Evolutionary conservation across 2,329 filamentous ascomycete species (phyloP).

Genomic region (Immersiporthe knoxdaviesiana): DNA sequence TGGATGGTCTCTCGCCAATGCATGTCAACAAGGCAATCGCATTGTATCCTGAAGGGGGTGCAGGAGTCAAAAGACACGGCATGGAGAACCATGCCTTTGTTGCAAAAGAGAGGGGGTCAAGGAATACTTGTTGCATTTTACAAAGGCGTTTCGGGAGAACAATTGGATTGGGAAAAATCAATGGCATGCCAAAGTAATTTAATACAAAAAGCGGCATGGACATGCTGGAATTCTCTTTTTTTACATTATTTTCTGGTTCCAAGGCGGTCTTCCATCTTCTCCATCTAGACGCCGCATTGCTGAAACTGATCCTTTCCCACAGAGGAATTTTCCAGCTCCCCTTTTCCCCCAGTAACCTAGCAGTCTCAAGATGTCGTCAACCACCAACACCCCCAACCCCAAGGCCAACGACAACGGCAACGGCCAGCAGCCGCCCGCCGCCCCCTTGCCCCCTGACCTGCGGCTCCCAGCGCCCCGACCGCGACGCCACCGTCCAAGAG

Average conservation of each 20-base stretch:
- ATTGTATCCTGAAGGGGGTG: slow-evolving; percentile 3
- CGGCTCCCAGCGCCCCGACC: not conserved
- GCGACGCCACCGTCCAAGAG: not conserved
- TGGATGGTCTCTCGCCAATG: not conserved
- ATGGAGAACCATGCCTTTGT: not conserved
- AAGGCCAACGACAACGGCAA: not conserved
- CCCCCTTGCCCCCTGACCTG: slow-evolving; percentile 2
- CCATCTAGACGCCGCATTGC: not conserved
- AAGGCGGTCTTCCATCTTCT: not conserved
- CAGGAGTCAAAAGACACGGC: slow-evolving; percentile 1
- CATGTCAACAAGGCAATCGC: slow-evolving; percentile 7
- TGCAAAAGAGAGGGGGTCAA: not conserved
- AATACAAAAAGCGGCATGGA: not conserved
- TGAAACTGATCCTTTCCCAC: too few species aligned
- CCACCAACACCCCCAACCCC: not conserved
- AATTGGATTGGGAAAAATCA: not conserved
- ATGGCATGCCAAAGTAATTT: not conserved
- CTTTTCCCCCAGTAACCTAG: too few species aligned
- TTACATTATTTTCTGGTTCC: too few species aligned
- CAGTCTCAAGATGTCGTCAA: not conserved
- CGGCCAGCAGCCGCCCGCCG: not conserved
- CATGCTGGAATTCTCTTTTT: not conserved
- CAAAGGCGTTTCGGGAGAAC: not conserved
- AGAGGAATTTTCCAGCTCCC: too few species aligned
- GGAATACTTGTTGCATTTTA: not conserved